A percentile compares a stretch with the other conserved stretches of the same genome.
Conservation (phyloP, 352 stramenopile species). For the Aphanomyces astaci region DNA sequence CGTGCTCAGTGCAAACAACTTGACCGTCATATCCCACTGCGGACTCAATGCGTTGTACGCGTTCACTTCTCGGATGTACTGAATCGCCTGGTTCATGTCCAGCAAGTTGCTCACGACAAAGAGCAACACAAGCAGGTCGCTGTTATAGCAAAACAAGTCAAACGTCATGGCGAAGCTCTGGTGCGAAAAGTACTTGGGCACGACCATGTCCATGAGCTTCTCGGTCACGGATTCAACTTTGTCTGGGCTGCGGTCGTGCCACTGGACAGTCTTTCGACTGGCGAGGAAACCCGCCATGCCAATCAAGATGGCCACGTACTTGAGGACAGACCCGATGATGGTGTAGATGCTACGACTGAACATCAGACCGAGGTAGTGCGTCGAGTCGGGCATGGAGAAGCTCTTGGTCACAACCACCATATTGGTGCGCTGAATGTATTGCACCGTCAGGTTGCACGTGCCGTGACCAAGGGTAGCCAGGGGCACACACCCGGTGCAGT, state of each 20-base stretch:
- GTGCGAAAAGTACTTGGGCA: constrained; percentile 14
- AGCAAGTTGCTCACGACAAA: not conserved
- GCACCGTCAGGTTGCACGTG: not conserved
- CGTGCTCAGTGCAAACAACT: constrained; percentile 2
- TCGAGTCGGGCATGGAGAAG: not conserved
- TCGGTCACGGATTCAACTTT: not conserved
- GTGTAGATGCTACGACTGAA: not conserved
- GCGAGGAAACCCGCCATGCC: constrained; percentile 1
- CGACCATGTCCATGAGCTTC: not conserved
- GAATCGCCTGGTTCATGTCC: constrained; percentile 4
- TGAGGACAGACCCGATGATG: not conserved
- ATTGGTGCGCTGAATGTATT: not conserved
- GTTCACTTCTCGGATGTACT: constrained; percentile 11
- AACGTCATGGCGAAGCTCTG: constrained; percentile 5
- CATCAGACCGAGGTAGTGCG: constrained; percentile 5
- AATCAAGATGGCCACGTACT: constrained; percentile 3
- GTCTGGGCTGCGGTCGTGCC: not conserved
- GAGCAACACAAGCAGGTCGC: constrained; percentile 10
- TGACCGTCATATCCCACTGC: not conserved
- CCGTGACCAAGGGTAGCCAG: not conserved
- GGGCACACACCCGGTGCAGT: constrained; percentile 14
- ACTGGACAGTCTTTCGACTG: constrained; percentile 4
- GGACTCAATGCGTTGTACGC: not conserved
- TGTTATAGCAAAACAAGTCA: constrained; percentile 22
- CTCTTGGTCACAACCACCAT: not conserved